phyloP scores from a whole-genome alignment of 1,284 basidiomycete species.

The Microbotryomycetes sp. region DNA sequence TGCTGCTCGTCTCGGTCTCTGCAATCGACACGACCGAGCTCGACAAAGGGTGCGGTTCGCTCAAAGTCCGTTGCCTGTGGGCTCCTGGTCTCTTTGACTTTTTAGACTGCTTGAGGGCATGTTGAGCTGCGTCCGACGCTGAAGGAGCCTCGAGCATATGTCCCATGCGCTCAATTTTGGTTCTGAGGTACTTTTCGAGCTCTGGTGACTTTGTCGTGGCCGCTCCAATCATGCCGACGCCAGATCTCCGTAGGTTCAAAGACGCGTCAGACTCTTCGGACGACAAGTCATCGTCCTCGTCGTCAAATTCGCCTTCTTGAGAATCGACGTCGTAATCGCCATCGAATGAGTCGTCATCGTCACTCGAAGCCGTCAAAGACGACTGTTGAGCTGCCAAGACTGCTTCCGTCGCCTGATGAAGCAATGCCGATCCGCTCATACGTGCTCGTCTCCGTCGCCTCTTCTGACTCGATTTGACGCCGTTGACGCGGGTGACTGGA shows the following conservation, averaged over 20 bases:
- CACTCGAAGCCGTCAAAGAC: conserved; percentile 34
- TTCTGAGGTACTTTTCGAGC: conserved; percentile 88
- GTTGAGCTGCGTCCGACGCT: not conserved
- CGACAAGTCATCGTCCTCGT: conserved; percentile 42
- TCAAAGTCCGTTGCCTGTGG: not conserved
- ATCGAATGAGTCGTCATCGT: conserved; percentile 38
- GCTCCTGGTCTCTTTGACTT: not conserved
- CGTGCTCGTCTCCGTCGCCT: not conserved
- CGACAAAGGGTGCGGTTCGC: not conserved
- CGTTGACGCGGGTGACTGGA: conserved; percentile 18
- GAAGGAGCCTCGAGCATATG: conserved; percentile 70
- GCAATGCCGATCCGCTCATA: conserved; percentile 1
- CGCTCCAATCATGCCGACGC: conserved; percentile 78
- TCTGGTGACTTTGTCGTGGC: conserved; percentile 74
- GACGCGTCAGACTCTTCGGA: conserved; percentile 31
- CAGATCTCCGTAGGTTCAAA: conserved; percentile 49
- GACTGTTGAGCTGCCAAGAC: conserved; percentile 4
- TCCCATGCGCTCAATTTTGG: conserved; percentile 94
- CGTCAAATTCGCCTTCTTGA: conserved; percentile 34
- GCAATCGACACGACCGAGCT: not conserved
- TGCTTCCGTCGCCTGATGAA: not conserved
- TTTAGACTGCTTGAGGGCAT: not conserved
- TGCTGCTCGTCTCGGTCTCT: not conserved
- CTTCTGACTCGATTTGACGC: not conserved
- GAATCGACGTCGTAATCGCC: conserved; percentile 40